These are phyloP conservation scores for Clarkia xantiana DNA, from an alignment of 345 rosid genomes.

Conservation along the genomic window DNA sequence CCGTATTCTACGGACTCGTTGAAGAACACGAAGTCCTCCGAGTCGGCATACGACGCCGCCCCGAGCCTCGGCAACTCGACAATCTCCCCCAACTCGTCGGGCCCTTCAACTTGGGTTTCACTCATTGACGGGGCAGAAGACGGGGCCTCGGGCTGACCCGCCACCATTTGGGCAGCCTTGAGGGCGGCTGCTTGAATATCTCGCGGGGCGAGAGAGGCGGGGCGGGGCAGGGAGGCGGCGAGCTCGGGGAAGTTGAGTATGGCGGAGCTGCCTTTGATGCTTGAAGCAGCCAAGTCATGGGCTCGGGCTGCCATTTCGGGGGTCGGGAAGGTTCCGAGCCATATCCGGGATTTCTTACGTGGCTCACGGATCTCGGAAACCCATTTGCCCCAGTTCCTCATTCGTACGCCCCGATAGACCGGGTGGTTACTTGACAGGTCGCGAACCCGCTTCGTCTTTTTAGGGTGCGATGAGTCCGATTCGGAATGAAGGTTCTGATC, in stretches of 20 bases:
- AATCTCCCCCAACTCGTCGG: constrained; percentile 61
- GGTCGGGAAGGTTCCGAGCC: constrained; percentile 86
- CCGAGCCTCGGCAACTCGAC: constrained; percentile 67
- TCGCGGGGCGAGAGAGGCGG: constrained; percentile 57
- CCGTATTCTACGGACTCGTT: constrained; percentile 24
- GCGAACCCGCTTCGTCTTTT: constrained; percentile 23
- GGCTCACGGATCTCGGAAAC: constrained; percentile 96
- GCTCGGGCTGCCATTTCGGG: constrained; percentile 99
- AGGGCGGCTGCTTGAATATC: constrained; percentile 91
- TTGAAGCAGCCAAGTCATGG: constrained; percentile 81
- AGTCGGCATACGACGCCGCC: constrained; percentile 26
- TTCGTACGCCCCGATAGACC: constrained; percentile 68
- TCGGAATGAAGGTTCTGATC: too few species aligned
- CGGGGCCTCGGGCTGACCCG: not conserved
- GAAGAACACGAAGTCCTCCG: constrained; percentile 31
- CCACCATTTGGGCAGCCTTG: constrained; percentile 69
- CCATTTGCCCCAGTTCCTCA: constrained; percentile 98
- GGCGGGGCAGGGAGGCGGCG: constrained; percentile 52
- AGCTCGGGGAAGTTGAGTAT: constrained; percentile 84
- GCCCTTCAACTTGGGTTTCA: not conserved
- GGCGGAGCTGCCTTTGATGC: constrained; percentile 71
- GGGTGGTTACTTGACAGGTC: constrained; percentile 58
- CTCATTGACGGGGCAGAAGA: too few species aligned
- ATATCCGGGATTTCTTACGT: constrained; percentile 78
- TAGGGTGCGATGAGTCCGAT: not conserved